Evolutionary conservation across 768 basidiomycete species (phyloP).

Genomic region (Candolleomyces efflorescens): DNA sequence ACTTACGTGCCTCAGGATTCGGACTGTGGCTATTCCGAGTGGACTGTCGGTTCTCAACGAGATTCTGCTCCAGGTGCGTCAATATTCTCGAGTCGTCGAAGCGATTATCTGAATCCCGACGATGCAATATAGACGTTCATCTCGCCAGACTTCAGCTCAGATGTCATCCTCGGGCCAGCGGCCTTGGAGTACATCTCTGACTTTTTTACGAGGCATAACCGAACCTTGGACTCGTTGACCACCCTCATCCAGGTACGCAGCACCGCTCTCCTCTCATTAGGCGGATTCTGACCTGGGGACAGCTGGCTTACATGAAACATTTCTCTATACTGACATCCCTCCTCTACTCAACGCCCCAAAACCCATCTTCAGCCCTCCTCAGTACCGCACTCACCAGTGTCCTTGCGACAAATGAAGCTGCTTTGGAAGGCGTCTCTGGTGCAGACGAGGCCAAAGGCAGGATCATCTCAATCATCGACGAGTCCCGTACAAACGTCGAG

Average conservation of each 20-base stretch:
- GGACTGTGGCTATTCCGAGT: slow-evolving; percentile 45
- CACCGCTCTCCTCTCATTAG: neutral
- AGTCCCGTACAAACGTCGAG: slow-evolving; percentile 7
- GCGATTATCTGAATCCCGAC: neutral
- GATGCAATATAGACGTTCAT: slow-evolving; percentile 46
- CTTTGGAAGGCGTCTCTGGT: neutral
- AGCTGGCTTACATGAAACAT: slow-evolving; percentile 70
- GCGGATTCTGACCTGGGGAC: no score
- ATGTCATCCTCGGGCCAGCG: slow-evolving; percentile 56
- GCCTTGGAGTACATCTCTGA: slow-evolving; percentile 53
- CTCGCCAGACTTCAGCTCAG: slow-evolving; percentile 53
- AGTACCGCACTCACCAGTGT: neutral
- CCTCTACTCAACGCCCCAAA: slow-evolving; percentile 24
- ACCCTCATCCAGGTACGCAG: slow-evolving; percentile 58
- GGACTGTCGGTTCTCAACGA: slow-evolving; percentile 47
- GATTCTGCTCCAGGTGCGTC: slow-evolving; percentile 48
- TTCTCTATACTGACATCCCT: slow-evolving; percentile 49
- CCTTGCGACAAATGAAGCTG: neutral
- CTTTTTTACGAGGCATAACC: slow-evolving; percentile 50
- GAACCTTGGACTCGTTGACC: slow-evolving; percentile 52
- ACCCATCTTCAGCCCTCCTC: neutral
- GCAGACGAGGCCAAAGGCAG: neutral
- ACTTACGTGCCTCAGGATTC: slow-evolving; percentile 52
- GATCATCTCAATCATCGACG: slow-evolving; percentile 2
- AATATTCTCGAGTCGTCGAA: neutral